phyloP scores from a whole-genome alignment of 192 early-diverging fungal genomes.

The Chytriomyces confervae region DNA sequence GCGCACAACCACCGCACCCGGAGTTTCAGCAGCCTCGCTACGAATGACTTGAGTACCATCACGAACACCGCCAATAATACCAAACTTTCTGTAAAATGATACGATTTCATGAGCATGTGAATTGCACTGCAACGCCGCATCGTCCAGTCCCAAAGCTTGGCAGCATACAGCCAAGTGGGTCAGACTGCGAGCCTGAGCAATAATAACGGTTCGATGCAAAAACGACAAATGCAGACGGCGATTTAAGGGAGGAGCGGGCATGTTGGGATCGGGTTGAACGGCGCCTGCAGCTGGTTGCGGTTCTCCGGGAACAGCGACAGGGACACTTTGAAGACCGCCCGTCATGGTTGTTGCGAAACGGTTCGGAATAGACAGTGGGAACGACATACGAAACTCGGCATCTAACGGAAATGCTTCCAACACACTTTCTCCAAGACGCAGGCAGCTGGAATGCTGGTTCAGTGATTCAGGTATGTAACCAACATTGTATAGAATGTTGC shows the following conservation, averaged over 20 bases:
- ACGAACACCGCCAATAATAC: background rate
- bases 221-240: constrained; percentile 51
- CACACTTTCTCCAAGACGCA: constrained; percentile 51
- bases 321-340: background rate
- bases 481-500: constrained; percentile 51
- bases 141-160: constrained; percentile 50
- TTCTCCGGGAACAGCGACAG: background rate
- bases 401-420: constrained; percentile 57
- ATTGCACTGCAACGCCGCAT: constrained; percentile 44
- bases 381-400: constrained; percentile 34
- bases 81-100: constrained; percentile 12
- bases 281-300: background rate
- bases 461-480: constrained; percentile 54
- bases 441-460: constrained; percentile 52
- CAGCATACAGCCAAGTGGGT: constrained; percentile 58
- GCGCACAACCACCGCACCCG: background rate
- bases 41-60: constrained; percentile 31
- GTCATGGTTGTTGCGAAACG: constrained; percentile 29
- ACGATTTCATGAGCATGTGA: constrained; percentile 29
- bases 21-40: constrained; percentile 4
- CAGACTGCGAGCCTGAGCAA: constrained; percentile 54
- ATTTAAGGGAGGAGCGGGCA: background rate
- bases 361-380: constrained; percentile 22
- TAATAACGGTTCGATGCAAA: constrained; percentile 53
- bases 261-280: background rate